Conservation (phyloP, 2,329 filamentous ascomycete species). For the Monilinia laxa region DNA sequence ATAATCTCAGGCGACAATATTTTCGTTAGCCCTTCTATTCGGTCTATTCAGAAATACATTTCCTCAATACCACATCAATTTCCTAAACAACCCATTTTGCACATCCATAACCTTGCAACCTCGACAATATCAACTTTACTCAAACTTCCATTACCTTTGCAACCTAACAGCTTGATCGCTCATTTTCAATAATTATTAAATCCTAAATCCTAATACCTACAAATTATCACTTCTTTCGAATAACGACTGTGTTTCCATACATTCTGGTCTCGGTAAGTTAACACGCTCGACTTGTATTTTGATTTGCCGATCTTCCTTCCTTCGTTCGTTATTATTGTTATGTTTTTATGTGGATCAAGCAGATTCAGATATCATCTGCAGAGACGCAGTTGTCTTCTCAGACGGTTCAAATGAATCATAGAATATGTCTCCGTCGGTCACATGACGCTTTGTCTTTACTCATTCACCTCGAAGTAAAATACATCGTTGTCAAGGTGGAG, state of each 20-base stretch:
- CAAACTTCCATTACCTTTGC: not conserved
- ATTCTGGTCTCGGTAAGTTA: conserved; percentile 14
- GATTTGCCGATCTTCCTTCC: not conserved
- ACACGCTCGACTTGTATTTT: not conserved
- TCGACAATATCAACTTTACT: not conserved
- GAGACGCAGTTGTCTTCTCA: not conserved
- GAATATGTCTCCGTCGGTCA: not conserved
- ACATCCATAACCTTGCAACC: not conserved
- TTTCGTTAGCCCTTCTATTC: not conserved
- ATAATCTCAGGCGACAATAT: not conserved
- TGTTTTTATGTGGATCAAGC: not conserved
- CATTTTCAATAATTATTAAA: not conserved
- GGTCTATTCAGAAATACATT: not conserved
- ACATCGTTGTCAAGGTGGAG: not conserved
- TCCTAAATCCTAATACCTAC: not conserved
- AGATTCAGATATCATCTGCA: not conserved
- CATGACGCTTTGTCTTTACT: not conserved
- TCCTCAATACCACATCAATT: not conserved
- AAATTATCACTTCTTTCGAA: not conserved
- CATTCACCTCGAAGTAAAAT: not conserved
- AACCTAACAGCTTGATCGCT: not conserved
- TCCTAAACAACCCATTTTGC: not conserved
- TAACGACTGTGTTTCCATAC: not conserved
- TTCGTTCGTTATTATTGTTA: not conserved
- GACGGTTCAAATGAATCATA: not conserved